Evolutionary conservation across 129 eudicot species (phyloP), one percentile per base, ranked within the genome.

Genomic region (Helianthus tuberosus): DNA sequence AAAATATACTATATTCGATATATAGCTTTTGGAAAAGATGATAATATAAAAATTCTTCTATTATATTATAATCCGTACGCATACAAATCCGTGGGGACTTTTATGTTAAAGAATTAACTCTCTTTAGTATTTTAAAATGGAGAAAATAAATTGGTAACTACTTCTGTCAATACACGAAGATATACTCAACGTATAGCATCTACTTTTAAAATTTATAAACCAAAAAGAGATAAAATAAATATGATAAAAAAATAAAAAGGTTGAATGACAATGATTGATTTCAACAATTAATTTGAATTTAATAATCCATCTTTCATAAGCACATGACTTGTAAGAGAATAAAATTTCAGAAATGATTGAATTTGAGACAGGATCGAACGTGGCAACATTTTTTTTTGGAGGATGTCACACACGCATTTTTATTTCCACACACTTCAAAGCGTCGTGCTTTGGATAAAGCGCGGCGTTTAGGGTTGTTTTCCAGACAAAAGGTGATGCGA

Each of bases 281-380:
- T 32, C 66, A 35, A 61, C 20, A 14, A 32, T 60, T 61, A 29
- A 14, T 32, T 61, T 35, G 32, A 11, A 61, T 16, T 60, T 61
- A 61, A 29, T 61, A 29, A 32, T 61, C 20, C 64, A 15, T 47
- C 77, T 47, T 73, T n/a, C 69, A 44, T 44, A 59, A 59, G 38
- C 77, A 73, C 69, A 73, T 60, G 77, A n/a, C 32, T 36, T 35
- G 14, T 60, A 47, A 59, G 69, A 73, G 46, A 58, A 58, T 46
- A 58, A 8, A 72, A 1, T 13, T 58, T n/a, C 55, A 3, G 11
- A 47, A 46, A 54, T 60, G 29, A 27, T 29, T 59, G 68, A 60
- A 20, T 11, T 10, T 73, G 77, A 29, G 48, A 59, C 57, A 73
- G 13, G 69, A 60, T 60, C 77, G 39, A 60, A 73, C 77, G 39